phyloP scores from a whole-genome alignment of 805 yeast species.

The Maudiozyma barnettii region DNA sequence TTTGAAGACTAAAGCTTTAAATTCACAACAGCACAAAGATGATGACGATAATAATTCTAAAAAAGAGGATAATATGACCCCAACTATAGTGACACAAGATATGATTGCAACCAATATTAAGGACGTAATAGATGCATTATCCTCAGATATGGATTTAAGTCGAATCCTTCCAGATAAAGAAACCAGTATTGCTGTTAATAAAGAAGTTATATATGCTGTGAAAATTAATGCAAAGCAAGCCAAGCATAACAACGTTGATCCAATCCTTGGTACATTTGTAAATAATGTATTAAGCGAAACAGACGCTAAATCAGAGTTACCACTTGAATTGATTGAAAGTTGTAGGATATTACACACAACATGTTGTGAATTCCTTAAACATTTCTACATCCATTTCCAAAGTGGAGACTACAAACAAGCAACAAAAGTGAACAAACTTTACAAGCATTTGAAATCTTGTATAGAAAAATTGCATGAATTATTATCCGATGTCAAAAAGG shows the following conservation, averaged over 20 bases:
- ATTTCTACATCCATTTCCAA: constrained; percentile 60
- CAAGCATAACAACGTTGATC: constrained; percentile 25
- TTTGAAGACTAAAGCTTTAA: constrained; percentile 14
- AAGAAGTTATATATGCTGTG: constrained; percentile 39
- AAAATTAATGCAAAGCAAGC: constrained; percentile 47
- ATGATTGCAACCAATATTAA: constrained; percentile 12
- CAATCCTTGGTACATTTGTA: constrained; percentile 18
- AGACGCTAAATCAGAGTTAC: constrained; percentile 29
- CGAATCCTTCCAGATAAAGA: constrained; percentile 16
- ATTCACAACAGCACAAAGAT: not conserved
- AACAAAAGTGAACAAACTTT: constrained; percentile 35
- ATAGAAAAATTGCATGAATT: constrained; percentile 32
- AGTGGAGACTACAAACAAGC: constrained; percentile 40
- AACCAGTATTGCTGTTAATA: constrained; percentile 26
- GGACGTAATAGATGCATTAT: constrained; percentile 12
- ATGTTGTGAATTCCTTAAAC: constrained; percentile 64
- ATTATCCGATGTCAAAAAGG: constrained; percentile 22
- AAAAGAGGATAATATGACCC: not conserved
- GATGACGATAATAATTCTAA: not conserved
- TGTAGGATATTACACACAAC: constrained; percentile 59
- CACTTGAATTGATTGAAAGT: constrained; percentile 36
- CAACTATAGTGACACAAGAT: constrained; percentile 14
- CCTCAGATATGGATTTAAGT: constrained; percentile 22
- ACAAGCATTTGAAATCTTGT: constrained; percentile 39
- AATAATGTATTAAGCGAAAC: constrained; percentile 21